These are phyloP conservation scores for Eucalyptus virginea DNA, from an alignment of 345 rosid species.

Conservation along the genomic window DNA sequence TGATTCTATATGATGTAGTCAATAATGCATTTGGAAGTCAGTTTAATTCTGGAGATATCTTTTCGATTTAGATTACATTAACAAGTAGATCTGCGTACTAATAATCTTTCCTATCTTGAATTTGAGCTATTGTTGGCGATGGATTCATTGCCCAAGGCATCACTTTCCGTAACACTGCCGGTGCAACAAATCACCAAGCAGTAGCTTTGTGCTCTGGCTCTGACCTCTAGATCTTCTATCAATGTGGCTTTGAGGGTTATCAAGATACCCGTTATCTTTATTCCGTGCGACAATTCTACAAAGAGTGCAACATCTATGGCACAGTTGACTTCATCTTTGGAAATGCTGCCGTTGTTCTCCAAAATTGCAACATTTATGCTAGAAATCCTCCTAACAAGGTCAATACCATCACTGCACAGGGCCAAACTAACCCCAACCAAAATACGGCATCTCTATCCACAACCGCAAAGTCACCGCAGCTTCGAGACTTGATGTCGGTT, in stretches of 20 bases:
- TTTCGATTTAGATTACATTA: no score
- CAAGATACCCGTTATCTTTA: slow-evolving; percentile 56
- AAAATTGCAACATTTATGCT: slow-evolving; percentile 39
- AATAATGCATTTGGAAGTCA: no score
- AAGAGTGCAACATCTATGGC: slow-evolving; percentile 42
- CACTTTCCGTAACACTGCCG: no score
- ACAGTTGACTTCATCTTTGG: slow-evolving; percentile 55
- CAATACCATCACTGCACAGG: slow-evolving; percentile 41
- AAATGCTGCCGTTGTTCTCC: slow-evolving; percentile 45
- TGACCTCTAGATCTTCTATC: slow-evolving; percentile 25
- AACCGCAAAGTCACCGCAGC: slow-evolving; percentile 32
- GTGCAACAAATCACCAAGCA: no score
- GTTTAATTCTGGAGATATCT: no score
- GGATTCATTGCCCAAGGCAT: no score
- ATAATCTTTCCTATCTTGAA: no score
- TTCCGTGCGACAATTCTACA: slow-evolving; percentile 49
- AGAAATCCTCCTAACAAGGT: slow-evolving; percentile 23
- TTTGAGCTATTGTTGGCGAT: no score
- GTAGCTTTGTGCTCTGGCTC: no score
- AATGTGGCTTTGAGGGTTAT: slow-evolving; percentile 43
- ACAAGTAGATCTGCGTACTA: no score
- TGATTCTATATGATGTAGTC: no score
- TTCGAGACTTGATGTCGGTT: slow-evolving; percentile 15
- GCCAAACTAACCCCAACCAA: slow-evolving; percentile 43
- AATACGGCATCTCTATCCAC: slow-evolving; percentile 51